Evolutionary conservation across 805 yeast genomes (phyloP).

Genomic region (Gaillardinia entomophila): DNA sequence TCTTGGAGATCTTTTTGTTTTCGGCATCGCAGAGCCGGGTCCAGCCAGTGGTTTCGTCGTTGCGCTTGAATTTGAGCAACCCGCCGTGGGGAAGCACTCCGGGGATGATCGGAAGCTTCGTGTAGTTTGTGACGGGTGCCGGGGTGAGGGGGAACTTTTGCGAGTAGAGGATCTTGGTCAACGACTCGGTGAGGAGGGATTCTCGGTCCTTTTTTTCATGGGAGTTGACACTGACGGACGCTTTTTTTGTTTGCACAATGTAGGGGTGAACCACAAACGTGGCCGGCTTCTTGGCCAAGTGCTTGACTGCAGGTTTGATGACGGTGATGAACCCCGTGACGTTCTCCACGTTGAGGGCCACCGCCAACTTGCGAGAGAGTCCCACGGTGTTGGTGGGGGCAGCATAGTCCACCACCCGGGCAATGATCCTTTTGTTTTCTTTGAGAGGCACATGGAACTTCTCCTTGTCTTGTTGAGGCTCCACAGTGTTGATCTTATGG

Average conservation of each 20-base stretch:
- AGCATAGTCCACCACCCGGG: conserved; percentile 40
- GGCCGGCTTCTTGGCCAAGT: conserved; percentile 31
- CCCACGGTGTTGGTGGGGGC: conserved; percentile 40
- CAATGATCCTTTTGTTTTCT: conserved; percentile 43
- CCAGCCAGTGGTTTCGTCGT: conserved; percentile 42
- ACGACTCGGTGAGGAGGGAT: conserved; percentile 11
- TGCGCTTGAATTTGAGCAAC: conserved; percentile 42
- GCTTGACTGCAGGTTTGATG: conserved; percentile 40
- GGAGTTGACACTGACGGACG: conserved; percentile 20
- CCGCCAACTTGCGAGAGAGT: conserved; percentile 47
- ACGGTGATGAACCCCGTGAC: conserved; percentile 49
- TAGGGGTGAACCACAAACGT: conserved; percentile 50
- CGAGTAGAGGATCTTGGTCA: conserved; percentile 13
- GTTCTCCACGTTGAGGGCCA: conserved; percentile 48
- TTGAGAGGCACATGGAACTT: conserved; percentile 8
- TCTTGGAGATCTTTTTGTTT: conserved; percentile 19
- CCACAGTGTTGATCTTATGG: conserved; percentile 12
- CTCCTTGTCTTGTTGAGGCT: conserved; percentile 8
- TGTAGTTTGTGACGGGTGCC: conserved; percentile 43
- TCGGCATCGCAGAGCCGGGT: conserved; percentile 24
- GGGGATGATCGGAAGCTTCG: conserved; percentile 48
- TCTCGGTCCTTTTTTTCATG: conserved; percentile 22
- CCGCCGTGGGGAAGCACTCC: conserved; percentile 55
- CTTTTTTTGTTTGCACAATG: conserved; percentile 36
- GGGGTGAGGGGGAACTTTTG: conserved; percentile 11